phyloP scores from a whole-genome alignment of 805 yeast species.

The Kazachstania viticola region DNA sequence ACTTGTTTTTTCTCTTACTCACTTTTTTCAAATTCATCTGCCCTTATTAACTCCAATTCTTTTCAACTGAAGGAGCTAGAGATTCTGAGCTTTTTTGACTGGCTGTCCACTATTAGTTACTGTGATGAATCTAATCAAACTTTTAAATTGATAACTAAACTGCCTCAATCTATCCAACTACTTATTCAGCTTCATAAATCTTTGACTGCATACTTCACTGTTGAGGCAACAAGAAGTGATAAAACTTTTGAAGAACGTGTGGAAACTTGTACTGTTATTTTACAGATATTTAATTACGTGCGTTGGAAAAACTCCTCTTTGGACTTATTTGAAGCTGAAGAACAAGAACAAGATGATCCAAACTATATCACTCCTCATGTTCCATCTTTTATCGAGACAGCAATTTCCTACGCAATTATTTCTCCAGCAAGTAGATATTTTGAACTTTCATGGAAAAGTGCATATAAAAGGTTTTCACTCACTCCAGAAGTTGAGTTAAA shows the following conservation, averaged over 20 bases:
- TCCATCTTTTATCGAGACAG: slow-evolving; percentile 80
- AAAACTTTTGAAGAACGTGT: slow-evolving; percentile 49
- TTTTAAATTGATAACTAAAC: slow-evolving; percentile 32
- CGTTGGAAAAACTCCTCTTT: slow-evolving; percentile 54
- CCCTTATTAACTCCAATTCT: slow-evolving; percentile 13
- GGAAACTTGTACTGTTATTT: slow-evolving; percentile 54
- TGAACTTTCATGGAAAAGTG: slow-evolving; percentile 59
- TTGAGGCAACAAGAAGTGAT: slow-evolving; percentile 53
- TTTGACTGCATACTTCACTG: slow-evolving; percentile 48
- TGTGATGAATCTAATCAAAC: slow-evolving; percentile 18
- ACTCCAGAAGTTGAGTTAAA: slow-evolving; percentile 5
- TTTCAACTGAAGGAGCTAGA: slow-evolving; percentile 40
- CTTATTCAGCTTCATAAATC: slow-evolving; percentile 57
- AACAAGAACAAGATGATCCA: slow-evolving; percentile 10
- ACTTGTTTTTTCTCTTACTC: slow-evolving; percentile 39
- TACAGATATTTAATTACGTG: slow-evolving; percentile 53
- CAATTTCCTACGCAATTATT: slow-evolving; percentile 58
- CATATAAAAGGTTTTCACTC: slow-evolving; percentile 23
- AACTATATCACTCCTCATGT: slow-evolving; percentile 36
- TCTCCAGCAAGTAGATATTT: slow-evolving; percentile 72
- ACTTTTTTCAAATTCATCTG: slow-evolving; percentile 9
- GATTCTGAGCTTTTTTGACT: slow-evolving; percentile 58
- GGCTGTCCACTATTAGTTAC: slow-evolving; percentile 50
- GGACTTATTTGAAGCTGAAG: slow-evolving; percentile 33
- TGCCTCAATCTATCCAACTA: slow-evolving; percentile 62